Base-by-base conservation (phyloP, 78 protist species). In the Dictyostelium brefeldianum region DNA sequence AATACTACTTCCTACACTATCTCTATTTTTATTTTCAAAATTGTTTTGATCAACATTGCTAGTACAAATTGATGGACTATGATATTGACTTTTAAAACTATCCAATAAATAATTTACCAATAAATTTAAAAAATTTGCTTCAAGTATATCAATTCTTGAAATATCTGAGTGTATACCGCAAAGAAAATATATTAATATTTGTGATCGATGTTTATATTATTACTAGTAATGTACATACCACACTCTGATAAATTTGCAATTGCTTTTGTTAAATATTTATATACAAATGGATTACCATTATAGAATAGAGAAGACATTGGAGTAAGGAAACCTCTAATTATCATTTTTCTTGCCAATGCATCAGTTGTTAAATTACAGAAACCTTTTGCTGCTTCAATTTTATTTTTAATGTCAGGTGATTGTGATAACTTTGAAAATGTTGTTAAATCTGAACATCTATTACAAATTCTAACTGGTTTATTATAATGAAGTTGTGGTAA, bases 401-500 rank as follows among this genome's bases (percentile, higher is more conserved):
- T 18, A 10, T 85, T 51, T 10, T 20, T 22, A 12, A 75, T 57
- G 8, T 43, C 64, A 7, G 43, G 27, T 20, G 83, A 75, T 36
- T 7, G 22, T 31, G 92, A 36, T 7, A 57, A 48, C 50, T 75
- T 85, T 41, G 80, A 75, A 59, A 17, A 85, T 3, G 62, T 53
- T 46, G 92, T 69, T 7, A 85, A 15, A 18, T 73, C 75, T 6
- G 50, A 53, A 48, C 92, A 85, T 85, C 92, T 31, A 57, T 85
- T 73, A 75, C 92, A 85, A 57, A 85, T 75, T 62, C 92, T 53
- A 85, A 85, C 92, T 14, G 92, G 92, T 75, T 62, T 75, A 85
- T 85, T 79, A 62, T 85, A 85, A 47, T 85, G 83, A 48, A 85
- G 31, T 48, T 75, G 83, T 27, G 92, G 92, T 43, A 85, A 54